Percentiles rank a stretch among this genome's conserved stretches.
phyloP scores from a whole-genome alignment of 306 rosid species.

The Fagus crenata region DNA sequence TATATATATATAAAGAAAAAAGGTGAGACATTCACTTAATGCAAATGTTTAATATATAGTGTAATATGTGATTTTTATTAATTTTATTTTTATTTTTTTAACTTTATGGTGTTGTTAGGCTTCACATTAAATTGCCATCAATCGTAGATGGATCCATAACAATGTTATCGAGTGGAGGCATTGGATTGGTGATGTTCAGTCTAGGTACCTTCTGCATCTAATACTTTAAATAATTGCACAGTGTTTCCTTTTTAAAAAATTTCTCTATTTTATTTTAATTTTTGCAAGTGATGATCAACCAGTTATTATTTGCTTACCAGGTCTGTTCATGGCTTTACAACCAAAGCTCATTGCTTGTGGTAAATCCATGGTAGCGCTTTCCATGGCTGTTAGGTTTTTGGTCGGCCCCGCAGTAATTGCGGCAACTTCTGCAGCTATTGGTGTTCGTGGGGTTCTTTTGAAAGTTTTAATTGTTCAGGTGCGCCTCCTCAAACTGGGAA shows the following conservation, averaged over 20 bases:
- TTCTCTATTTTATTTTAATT: too few species aligned
- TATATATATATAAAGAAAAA: too few species aligned
- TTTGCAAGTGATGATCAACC: background rate
- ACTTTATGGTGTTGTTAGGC: conserved; percentile 32
- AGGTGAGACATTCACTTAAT: too few species aligned
- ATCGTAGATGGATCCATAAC: conserved; percentile 83
- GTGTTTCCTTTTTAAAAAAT: too few species aligned
- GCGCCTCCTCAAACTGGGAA: background rate
- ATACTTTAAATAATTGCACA: too few species aligned
- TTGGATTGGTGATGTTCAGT: conserved; percentile 96
- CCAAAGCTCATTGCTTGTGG: conserved; percentile 90
- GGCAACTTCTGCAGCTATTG: conserved; percentile 67
- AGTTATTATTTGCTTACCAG: conserved; percentile 30
- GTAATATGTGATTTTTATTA: too few species aligned
- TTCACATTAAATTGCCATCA: conserved; percentile 75
- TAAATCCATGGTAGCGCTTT: conserved; percentile 76
- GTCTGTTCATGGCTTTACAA: conserved; percentile 91
- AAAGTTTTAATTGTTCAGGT: conserved; percentile 91
- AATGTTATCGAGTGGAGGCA: conserved; percentile 78
- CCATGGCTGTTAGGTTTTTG: conserved; percentile 91
- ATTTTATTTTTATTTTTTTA: too few species aligned
- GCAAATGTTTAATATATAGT: too few species aligned
- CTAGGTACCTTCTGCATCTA: conserved; percentile 44
- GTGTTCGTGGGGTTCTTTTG: conserved; percentile 76
- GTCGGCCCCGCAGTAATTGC: conserved; percentile 90